Evolutionary conservation across 768 basidiomycete species (phyloP).

Genomic region (Naematelia aurantialba): DNA sequence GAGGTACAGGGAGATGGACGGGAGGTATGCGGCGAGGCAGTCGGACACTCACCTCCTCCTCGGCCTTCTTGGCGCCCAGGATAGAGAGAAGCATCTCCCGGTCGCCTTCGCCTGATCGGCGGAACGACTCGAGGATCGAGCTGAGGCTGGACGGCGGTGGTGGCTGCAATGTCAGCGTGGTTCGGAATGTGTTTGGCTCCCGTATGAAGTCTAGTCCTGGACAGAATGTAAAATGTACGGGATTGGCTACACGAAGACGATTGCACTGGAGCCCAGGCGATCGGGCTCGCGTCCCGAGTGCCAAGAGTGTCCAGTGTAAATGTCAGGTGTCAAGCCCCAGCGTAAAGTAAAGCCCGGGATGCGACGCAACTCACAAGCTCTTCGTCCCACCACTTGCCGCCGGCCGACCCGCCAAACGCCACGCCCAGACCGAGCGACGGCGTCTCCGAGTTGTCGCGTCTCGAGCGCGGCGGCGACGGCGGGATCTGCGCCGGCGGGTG

Average conservation of each 20-base stretch:
- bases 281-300: not conserved
- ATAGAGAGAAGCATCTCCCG: slow-evolving; percentile 85
- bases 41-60: slow-evolving; percentile 84
- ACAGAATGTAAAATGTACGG: not conserved
- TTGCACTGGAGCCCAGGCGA: not conserved
- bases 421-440: slow-evolving; percentile 30
- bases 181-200: slow-evolving; percentile 7
- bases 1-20: no score
- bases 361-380: slow-evolving; percentile 34
- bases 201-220: not conserved
- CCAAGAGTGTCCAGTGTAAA: not conserved
- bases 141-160: slow-evolving; percentile 73
- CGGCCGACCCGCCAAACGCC: slow-evolving; percentile 31
- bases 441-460: slow-evolving; percentile 31
- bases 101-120: slow-evolving; percentile 81
- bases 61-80: slow-evolving; percentile 85
- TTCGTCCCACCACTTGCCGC: slow-evolving; percentile 47
- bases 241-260: not conserved
- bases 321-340: not conserved
- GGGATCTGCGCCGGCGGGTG: slow-evolving; percentile 9
- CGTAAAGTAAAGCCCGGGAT: not conserved
- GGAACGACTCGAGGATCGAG: slow-evolving; percentile 82
- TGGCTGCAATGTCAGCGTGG: slow-evolving; percentile 22
- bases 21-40: no score
- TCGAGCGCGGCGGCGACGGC: slow-evolving; percentile 38